Base-by-base conservation (phyloP, 305 asterid genomes). In the Coffea humblotiana region DNA sequence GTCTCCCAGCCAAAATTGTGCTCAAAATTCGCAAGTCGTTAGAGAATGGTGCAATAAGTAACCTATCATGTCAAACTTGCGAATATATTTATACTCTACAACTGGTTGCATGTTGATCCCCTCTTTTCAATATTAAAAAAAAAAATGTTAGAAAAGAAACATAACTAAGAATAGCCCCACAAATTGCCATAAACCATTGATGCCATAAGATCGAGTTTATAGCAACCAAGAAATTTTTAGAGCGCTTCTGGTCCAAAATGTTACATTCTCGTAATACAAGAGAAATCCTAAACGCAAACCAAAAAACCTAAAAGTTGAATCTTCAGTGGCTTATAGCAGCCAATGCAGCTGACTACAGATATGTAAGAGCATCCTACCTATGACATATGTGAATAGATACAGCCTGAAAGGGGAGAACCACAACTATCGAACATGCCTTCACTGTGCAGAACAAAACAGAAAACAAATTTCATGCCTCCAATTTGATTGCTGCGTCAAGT, bases 401-500 rank as follows among this genome's bases (percentile, higher is more conserved):
- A 52, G 9, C 56, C 52, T 52, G 27, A 51, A 8, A 18, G 65
- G 43, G 61, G 16, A 69, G 58, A 52, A 73, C 54, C 32, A 18
- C 23, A 40, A 6, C 51, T 49, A 68, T 5, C 6, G 10, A 40
- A 23, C 43, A 2, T 29, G 77, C 2, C 49, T 47, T 49, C 56
- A 25, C 10, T 19, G 13, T 7, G 37, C 2, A 13, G 14, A 15
- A 27, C 18, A 43, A 27, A 51, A 15, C 19, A 27, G 29, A 29
- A 27, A 56, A 27, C 48, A 37, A 72, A 80, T 65, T 54, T 92
- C 88, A 91, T 61, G 89, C 86, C 81, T 83, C 88, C 84, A 87
- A 23, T 78, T 91, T 91, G 84, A 91, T 83, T 86, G 95, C 88
- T 0, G 91, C 82, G 81, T 96, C 98, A 15, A 92, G 86, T 76